A percentile compares a stretch with the other conserved stretches of the same genome.
phyloP scores from a whole-genome alignment of 768 basidiomycete genomes.

The Amanita pseudoporphyria region DNA sequence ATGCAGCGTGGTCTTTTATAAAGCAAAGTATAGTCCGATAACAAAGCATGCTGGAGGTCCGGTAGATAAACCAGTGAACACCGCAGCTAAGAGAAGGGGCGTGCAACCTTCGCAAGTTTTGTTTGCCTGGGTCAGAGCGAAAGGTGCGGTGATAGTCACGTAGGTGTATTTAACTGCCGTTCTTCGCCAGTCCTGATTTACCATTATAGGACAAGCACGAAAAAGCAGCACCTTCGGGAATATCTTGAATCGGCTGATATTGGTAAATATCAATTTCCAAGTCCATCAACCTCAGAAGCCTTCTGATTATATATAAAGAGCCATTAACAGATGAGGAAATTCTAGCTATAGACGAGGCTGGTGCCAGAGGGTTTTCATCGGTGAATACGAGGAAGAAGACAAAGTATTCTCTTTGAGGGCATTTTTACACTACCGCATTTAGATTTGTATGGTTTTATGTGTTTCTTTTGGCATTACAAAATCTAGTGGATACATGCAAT shows the following conservation, averaged over 20 bases:
- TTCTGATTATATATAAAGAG: slow-evolving; percentile 22
- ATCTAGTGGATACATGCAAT: slow-evolving; percentile 4
- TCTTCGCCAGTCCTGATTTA: neutral
- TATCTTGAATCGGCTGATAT: slow-evolving; percentile 60
- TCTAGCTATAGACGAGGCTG: slow-evolving; percentile 53
- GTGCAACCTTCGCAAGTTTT: slow-evolving; percentile 59
- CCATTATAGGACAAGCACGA: slow-evolving; percentile 45
- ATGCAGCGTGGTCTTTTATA: slow-evolving; percentile 8
- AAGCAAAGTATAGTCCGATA: slow-evolving; percentile 33
- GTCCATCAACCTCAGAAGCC: neutral
- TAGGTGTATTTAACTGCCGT: slow-evolving; percentile 19
- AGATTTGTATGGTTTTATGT: no score
- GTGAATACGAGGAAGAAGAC: neutral
- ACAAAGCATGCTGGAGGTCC: slow-evolving; percentile 54
- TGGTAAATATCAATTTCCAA: slow-evolving; percentile 15
- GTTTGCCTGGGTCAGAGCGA: slow-evolving; percentile 58
- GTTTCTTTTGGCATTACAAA: no score
- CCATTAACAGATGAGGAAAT: slow-evolving; percentile 49
- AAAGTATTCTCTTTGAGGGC: neutral
- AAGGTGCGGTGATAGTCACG: slow-evolving; percentile 64
- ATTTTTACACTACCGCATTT: no score
- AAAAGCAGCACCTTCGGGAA: slow-evolving; percentile 48
- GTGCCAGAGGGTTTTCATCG: slow-evolving; percentile 39
- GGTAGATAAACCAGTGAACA: slow-evolving; percentile 45
- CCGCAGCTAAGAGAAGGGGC: slow-evolving; percentile 42